Conservation (phyloP, 495 filamentous ascomycete species). For the Schizothecium vesticola region DNA sequence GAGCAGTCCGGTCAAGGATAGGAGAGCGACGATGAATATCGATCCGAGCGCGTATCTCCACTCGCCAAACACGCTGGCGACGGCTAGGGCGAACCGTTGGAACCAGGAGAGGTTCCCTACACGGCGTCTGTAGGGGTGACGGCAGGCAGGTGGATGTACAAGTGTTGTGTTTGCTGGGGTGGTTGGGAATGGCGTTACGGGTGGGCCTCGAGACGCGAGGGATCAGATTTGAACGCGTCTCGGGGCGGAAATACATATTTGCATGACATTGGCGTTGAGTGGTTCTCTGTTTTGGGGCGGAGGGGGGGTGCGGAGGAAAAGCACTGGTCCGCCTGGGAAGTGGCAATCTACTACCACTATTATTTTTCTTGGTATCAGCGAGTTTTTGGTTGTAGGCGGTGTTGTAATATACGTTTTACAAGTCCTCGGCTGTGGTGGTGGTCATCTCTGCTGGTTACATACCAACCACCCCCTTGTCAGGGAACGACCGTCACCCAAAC, state of each 20-base stretch:
- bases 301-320: not conserved
- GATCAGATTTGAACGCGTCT: not conserved
- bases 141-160: not conserved
- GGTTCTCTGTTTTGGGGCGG: not conserved
- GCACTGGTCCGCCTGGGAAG: not conserved
- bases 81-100: constrained; percentile 23
- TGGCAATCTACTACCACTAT: not conserved
- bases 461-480: not conserved
- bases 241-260: not conserved
- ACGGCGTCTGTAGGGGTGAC: constrained; percentile 17
- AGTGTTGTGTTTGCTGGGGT: not conserved
- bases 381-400: not conserved
- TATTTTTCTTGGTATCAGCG: not conserved
- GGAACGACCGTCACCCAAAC: constrained; percentile 38
- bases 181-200: not conserved
- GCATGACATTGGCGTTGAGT: not conserved
- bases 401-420: not conserved
- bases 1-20: constrained; percentile 25
- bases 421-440: not conserved
- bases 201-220: not conserved
- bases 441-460: not conserved
- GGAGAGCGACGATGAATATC: constrained; percentile 11
- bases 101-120: constrained; percentile 41
- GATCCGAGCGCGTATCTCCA: constrained; percentile 7
- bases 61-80: constrained; percentile 24